These are phyloP conservation scores for Coprinopsis cinerea DNA, from an alignment of 768 basidiomycete genomes.

Conservation along the genomic window DNA sequence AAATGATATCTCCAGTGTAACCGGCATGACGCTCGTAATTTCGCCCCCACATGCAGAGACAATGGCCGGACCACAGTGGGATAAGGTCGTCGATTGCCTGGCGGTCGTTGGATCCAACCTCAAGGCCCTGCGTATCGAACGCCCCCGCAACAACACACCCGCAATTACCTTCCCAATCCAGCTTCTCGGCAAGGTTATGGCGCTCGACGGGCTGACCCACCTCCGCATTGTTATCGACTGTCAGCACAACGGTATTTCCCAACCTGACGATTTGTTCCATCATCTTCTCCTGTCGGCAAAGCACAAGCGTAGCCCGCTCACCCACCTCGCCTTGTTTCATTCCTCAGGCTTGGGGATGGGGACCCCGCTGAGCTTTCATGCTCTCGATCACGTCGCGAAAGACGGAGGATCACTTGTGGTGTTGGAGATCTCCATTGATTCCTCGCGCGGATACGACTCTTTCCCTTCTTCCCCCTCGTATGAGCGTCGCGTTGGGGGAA, in stretches of 20 bases:
- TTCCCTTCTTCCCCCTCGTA: not conserved
- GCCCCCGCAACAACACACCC: not conserved
- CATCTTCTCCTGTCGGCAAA: not conserved
- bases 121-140: not conserved
- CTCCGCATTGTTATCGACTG: not conserved
- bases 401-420: not conserved
- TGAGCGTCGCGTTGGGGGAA: not conserved
- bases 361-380: not conserved
- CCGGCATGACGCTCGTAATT: not conserved
- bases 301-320: not conserved
- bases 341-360: not conserved
- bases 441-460: not conserved
- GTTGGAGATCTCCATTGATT: not conserved
- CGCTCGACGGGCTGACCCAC: not conserved
- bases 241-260: not conserved
- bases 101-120: not conserved
- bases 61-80: not conserved
- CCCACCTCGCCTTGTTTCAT: not conserved
- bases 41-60: not conserved
- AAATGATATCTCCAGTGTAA: not conserved
- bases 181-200: not conserved
- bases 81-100: not conserved
- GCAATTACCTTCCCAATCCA: too few species aligned
- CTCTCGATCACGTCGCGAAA: not conserved
- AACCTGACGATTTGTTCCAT: not conserved